phyloP scores from a whole-genome alignment of 306 rosid genomes.

The Gillenia trifoliata region DNA sequence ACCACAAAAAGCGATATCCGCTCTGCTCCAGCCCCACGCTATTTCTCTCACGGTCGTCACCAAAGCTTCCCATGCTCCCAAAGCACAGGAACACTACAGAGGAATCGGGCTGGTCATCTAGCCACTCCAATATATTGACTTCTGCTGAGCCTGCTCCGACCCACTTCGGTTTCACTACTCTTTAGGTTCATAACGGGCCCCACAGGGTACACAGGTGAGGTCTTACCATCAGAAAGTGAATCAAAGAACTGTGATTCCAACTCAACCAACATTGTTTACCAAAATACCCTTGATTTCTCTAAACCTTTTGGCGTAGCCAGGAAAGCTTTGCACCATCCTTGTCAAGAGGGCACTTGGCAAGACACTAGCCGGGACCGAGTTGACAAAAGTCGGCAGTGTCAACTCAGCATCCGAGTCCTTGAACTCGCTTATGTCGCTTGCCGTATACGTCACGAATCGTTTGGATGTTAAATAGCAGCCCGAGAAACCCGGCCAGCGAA shows the following conservation, averaged over 20 bases:
- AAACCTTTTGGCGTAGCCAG: neutral
- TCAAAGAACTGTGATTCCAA: too few species aligned
- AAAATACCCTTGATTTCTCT: conserved; percentile 22
- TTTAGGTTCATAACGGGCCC: conserved; percentile 15
- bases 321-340: neutral
- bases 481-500: conserved; percentile 21
- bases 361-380: conserved; percentile 7
- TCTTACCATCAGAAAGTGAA: too few species aligned
- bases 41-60: conserved; percentile 6
- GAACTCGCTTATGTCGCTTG: neutral
- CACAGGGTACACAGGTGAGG: conserved; percentile 15
- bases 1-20: conserved; percentile 19
- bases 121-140: conserved; percentile 9
- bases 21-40: neutral
- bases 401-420: neutral
- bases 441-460: conserved; percentile 20
- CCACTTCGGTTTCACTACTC: neutral
- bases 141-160: neutral
- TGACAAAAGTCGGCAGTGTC: conserved; percentile 18
- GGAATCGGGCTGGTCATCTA: neutral
- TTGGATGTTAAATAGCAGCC: conserved; percentile 32
- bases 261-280: too few species aligned
- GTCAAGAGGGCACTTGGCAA: neutral
- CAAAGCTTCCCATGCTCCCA: conserved; percentile 17
- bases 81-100: conserved; percentile 15